These are phyloP conservation scores for Fusarium compactum DNA, from an alignment of 2,329 filamentous ascomycete genomes.

Conservation along the genomic window DNA sequence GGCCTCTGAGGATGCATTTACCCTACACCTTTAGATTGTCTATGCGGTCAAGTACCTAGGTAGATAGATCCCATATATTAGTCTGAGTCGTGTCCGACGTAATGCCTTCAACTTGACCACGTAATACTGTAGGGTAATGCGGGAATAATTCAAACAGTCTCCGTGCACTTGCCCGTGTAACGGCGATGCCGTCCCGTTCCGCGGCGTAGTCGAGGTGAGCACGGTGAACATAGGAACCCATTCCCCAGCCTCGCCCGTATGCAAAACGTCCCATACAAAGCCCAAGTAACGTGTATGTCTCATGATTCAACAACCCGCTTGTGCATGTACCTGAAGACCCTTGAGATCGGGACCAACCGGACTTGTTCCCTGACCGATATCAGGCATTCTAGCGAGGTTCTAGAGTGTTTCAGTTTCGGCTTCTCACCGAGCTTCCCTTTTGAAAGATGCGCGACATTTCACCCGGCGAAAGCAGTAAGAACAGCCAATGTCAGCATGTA, in stretches of 20 bases:
- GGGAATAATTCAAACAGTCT: slow-evolving; percentile 32
- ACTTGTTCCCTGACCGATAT: slow-evolving; percentile 22
- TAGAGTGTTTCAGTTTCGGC: slow-evolving; percentile 31
- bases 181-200: slow-evolving; percentile 37
- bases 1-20: not conserved
- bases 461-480: not conserved
- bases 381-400: slow-evolving; percentile 36
- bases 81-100: not conserved
- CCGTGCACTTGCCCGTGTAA: slow-evolving; percentile 14
- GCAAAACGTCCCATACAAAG: slow-evolving; percentile 41
- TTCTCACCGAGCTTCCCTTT: slow-evolving; percentile 28
- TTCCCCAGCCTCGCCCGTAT: slow-evolving; percentile 3
- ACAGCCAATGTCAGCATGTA: not conserved
- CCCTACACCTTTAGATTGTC: not conserved
- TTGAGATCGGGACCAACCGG: slow-evolving; percentile 44
- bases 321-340: slow-evolving; percentile 4
- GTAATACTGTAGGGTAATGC: slow-evolving; percentile 14
- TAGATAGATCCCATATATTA: not conserved
- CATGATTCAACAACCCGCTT: slow-evolving; percentile 32
- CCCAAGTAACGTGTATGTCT: slow-evolving; percentile 41
- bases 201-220: slow-evolving; percentile 39
- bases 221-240: slow-evolving; percentile 35
- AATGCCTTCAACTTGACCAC: not conserved
- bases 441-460: not conserved
- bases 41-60: not conserved